A percentile compares a stretch with the other conserved stretches of the same genome.
Evolutionary conservation across 1,139 yeast genomes (phyloP).

Genomic region (Ogataea hybrid): DNA sequence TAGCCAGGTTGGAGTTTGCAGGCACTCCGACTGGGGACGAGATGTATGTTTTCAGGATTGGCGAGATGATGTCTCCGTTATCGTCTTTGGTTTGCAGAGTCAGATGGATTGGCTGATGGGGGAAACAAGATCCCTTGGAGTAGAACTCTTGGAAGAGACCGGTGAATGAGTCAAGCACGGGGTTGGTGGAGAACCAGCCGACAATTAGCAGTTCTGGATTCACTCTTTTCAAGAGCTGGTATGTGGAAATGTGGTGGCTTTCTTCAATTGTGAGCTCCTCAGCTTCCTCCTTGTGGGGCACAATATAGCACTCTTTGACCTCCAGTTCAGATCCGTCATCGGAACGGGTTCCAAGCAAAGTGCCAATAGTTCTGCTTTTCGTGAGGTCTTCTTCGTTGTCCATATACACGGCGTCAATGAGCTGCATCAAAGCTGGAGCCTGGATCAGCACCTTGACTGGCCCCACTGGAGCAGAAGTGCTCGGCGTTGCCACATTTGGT

Average conservation of each 20-base stretch:
- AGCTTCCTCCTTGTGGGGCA: slow-evolving; percentile 79
- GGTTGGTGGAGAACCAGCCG: slow-evolving; percentile 84
- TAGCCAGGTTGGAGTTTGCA: slow-evolving; percentile 40
- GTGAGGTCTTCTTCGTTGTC: slow-evolving; percentile 35
- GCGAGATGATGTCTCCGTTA: slow-evolving; percentile 40
- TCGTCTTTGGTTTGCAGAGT: slow-evolving; percentile 51
- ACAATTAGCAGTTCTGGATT: slow-evolving; percentile 78
- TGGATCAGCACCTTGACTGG: slow-evolving; percentile 57
- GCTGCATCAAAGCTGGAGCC: slow-evolving; percentile 72
- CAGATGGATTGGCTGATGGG: slow-evolving; percentile 77
- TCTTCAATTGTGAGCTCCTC: slow-evolving; percentile 74
- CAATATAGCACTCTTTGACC: slow-evolving; percentile 75
- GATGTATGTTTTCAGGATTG: slow-evolving; percentile 62
- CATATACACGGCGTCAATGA: slow-evolving; percentile 57
- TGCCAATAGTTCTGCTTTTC: slow-evolving; percentile 71
- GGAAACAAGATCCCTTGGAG: slow-evolving; percentile 65
- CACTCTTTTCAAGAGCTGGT: slow-evolving; percentile 71
- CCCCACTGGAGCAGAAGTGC: slow-evolving; percentile 42
- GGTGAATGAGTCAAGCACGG: slow-evolving; percentile 67
- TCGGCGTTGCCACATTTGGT: slow-evolving; percentile 57
- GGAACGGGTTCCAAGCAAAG: slow-evolving; percentile 76
- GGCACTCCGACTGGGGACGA: slow-evolving; percentile 69
- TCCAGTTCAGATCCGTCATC: slow-evolving; percentile 84
- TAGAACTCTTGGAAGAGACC: slow-evolving; percentile 87
- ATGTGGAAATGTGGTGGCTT: slow-evolving; percentile 68